Evolutionary conservation across 305 asterid genomes (phyloP).

Genomic region (Petunia hybrid): DNA sequence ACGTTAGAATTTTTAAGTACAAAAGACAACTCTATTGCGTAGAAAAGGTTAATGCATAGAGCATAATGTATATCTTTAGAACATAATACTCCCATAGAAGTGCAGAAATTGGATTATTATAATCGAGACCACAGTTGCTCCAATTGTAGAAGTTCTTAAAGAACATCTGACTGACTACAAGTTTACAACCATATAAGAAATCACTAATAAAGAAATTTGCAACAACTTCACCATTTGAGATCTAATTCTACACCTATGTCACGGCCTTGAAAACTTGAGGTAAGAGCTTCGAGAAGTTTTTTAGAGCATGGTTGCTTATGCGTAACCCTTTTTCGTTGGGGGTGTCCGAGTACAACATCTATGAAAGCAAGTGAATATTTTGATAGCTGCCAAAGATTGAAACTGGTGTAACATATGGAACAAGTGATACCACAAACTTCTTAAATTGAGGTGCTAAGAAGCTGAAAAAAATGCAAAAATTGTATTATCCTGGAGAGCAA

Average conservation of each 20-base stretch:
- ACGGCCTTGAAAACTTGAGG: neutral
- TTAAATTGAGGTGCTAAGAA: too few relatives aligned
- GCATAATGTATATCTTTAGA: neutral
- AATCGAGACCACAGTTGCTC: neutral
- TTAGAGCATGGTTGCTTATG: too few relatives aligned
- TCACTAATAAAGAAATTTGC: neutral
- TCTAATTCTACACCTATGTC: neutral
- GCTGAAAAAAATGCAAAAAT: too few relatives aligned
- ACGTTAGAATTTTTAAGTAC: neutral
- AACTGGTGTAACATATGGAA: too few relatives aligned
- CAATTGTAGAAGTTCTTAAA: constrained; percentile 17
- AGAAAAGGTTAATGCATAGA: neutral
- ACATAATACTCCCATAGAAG: neutral
- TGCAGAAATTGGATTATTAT: neutral
- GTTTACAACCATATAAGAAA: neutral
- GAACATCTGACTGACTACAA: neutral
- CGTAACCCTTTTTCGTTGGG: too few relatives aligned
- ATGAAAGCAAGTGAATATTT: too few relatives aligned
- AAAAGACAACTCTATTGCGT: neutral
- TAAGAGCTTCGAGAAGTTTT: neutral
- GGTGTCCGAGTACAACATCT: too few relatives aligned
- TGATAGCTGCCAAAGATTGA: too few relatives aligned
- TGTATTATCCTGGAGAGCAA: too few relatives aligned
- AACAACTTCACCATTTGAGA: neutral
- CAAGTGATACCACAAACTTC: too few relatives aligned